phyloP scores from a whole-genome alignment of 495 filamentous ascomycete genomes.

The Podospora pseudocomata region DNA sequence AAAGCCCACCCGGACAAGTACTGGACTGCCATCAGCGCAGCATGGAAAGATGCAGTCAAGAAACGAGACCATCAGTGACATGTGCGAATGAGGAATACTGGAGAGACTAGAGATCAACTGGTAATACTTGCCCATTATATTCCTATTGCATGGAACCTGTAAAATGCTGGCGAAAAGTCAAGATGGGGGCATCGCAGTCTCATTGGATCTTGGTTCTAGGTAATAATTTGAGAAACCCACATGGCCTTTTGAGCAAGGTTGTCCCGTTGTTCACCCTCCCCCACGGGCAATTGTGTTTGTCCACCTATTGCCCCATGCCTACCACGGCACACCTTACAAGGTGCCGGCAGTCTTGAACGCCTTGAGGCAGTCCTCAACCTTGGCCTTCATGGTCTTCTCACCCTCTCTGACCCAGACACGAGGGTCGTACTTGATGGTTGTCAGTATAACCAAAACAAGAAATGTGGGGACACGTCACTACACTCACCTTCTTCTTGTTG shows the following conservation, averaged over 20 bases:
- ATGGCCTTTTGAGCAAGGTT: not conserved
- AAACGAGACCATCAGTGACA: not conserved
- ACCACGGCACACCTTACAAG: conserved; percentile 54
- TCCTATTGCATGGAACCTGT: not conserved
- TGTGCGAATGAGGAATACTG: not conserved
- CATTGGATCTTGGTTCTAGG: not conserved
- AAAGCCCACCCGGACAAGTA: conserved; percentile 49
- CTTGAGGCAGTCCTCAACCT: conserved; percentile 73
- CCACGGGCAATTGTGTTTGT: not conserved
- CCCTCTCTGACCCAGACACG: conserved; percentile 13
- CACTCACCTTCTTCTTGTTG: conserved; percentile 71
- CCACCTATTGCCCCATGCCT: not conserved
- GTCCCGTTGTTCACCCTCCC: not conserved
- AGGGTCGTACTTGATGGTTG: conserved; percentile 59
- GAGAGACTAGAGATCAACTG: not conserved
- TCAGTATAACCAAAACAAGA: conserved; percentile 32
- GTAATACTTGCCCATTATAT: not conserved
- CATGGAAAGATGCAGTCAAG: conserved; percentile 38
- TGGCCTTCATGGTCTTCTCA: conserved; percentile 90
- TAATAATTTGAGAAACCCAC: not conserved
- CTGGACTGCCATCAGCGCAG: conserved; percentile 45
- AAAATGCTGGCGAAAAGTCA: not conserved
- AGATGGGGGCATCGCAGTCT: not conserved
- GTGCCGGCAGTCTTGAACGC: conserved; percentile 90
- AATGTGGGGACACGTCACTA: not conserved